Percentiles rank a stretch among this genome's conserved stretches.
Conservation (phyloP, 2,329 filamentous ascomycete genomes). For the Botrytis fabae region DNA sequence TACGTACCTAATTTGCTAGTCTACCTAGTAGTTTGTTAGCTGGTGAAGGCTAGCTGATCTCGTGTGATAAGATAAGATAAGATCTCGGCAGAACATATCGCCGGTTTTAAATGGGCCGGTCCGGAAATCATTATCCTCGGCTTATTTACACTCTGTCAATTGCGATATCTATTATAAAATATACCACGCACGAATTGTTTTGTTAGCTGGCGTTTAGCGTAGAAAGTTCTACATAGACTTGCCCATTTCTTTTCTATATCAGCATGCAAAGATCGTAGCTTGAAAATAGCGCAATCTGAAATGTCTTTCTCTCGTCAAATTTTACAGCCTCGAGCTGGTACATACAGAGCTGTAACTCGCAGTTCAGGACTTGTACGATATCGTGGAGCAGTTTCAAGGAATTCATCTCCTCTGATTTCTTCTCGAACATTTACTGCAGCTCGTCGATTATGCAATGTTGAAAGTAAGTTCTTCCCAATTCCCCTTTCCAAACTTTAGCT, state of each 20-base stretch:
- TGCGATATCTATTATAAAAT: neutral
- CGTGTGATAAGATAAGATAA: slow-evolving; percentile 15
- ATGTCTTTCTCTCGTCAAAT: slow-evolving; percentile 20
- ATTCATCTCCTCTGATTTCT: no score
- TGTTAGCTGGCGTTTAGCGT: neutral
- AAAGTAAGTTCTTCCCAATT: neutral
- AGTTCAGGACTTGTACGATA: neutral
- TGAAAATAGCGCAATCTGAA: neutral
- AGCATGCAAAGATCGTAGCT: slow-evolving; percentile 17
- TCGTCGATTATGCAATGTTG: slow-evolving; percentile 7
- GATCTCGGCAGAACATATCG: slow-evolving; percentile 1
- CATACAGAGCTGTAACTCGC: neutral
- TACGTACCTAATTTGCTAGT: slow-evolving; percentile 5
- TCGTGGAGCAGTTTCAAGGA: neutral
- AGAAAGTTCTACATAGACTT: neutral
- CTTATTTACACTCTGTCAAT: neutral
- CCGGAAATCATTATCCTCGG: slow-evolving; percentile 7
- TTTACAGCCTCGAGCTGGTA: slow-evolving; percentile 10
- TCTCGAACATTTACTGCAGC: neutral
- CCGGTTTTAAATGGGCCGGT: neutral
- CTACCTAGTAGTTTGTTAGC: neutral
- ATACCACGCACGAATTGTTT: neutral
- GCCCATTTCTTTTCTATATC: neutral
- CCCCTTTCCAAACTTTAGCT: neutral
- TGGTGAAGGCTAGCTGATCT: neutral